These are phyloP conservation scores for Sporothrix schenckii DNA, from an alignment of 2,329 filamentous ascomycete species.

Conservation along the genomic window DNA sequence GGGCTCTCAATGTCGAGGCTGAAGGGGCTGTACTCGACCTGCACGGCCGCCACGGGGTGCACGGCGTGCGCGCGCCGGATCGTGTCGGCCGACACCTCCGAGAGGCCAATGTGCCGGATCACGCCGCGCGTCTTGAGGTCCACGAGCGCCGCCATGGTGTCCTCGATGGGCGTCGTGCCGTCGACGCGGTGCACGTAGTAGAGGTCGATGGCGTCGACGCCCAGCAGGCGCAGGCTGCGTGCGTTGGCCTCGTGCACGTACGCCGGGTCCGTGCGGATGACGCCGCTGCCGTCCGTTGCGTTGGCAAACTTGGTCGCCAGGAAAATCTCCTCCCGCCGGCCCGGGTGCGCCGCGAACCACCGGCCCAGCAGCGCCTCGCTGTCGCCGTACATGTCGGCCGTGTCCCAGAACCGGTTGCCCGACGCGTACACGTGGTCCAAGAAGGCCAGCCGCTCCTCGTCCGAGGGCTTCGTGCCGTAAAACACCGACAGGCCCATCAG, in stretches of 20 bases:
- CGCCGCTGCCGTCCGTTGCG: slow-evolving; percentile 32
- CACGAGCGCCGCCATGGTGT: slow-evolving; percentile 53
- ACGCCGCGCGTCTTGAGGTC: slow-evolving; percentile 56
- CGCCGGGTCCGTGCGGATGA: slow-evolving; percentile 42
- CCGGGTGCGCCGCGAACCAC: slow-evolving; percentile 49
- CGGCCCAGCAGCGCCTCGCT: slow-evolving; percentile 50
- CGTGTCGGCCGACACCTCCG: slow-evolving; percentile 53
- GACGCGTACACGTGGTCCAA: slow-evolving; percentile 49
- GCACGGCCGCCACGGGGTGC: slow-evolving; percentile 54
- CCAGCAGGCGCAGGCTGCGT: slow-evolving; percentile 51
- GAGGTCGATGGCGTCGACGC: slow-evolving; percentile 58
- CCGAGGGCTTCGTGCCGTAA: slow-evolving; percentile 37
- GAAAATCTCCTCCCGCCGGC: slow-evolving; percentile 48
- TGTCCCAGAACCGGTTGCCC: slow-evolving; percentile 51
- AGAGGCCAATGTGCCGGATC: slow-evolving; percentile 60
- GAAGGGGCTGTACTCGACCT: slow-evolving; percentile 47
- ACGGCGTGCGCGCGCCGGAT: slow-evolving; percentile 57
- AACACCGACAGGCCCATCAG: slow-evolving; percentile 47
- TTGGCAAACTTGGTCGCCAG: slow-evolving; percentile 42
- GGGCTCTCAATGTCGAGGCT: slow-evolving; percentile 61
- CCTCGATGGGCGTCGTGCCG: slow-evolving; percentile 49
- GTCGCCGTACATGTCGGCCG: slow-evolving; percentile 49
- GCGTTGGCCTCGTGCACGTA: slow-evolving; percentile 40
- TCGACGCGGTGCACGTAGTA: slow-evolving; percentile 58
- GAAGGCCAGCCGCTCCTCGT: slow-evolving; percentile 48